A percentile compares a stretch with the other conserved stretches of the same genome.
Conservation (phyloP, 345 rosid genomes). For the Arabidopsis thaliana region TAIR10.1 NC_003070.9:25230001-25230500, state of each 20-base stretch:
- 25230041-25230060: neutral
- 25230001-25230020: neutral
- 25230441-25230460: conserved; percentile 59
- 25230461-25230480: conserved; percentile 87
- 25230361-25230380: conserved; percentile 39
- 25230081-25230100: conserved; percentile 16
- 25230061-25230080: neutral
- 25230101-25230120: conserved; percentile 23
- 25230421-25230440: neutral
- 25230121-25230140: conserved; percentile 66
- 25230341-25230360: conserved; percentile 38
- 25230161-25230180: conserved; percentile 41
- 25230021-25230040: neutral
- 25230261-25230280: conserved; percentile 34
- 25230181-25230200: conserved; percentile 28
- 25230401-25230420: neutral
- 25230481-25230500: conserved; percentile 65
- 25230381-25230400: conserved; percentile 43
- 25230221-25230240: conserved; percentile 45
- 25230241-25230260: conserved; percentile 18
- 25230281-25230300: conserved; percentile 57
- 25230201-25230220: conserved; percentile 40
- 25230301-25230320: conserved; percentile 48
- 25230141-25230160: conserved; percentile 44
- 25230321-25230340: conserved; percentile 24